Evolutionary conservation across 148 eudicot genomes (phyloP), one percentile per base, ranked within the genome.

Genomic region (Cornus florida): DNA sequence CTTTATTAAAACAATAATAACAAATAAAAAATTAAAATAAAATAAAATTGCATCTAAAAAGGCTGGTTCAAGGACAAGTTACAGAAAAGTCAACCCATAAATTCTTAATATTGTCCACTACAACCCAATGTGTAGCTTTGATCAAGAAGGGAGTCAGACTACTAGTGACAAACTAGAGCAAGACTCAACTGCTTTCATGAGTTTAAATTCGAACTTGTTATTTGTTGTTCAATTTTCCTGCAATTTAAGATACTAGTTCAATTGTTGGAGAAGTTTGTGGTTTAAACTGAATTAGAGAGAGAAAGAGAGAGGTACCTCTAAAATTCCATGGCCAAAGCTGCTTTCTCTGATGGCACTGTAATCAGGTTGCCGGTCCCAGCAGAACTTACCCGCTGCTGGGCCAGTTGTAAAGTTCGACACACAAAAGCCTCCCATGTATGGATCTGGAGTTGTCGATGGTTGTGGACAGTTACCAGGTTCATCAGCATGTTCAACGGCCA

Each of bases 251-350:
- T 35, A 43, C 48, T 0, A 6, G 6, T 43, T 43, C 48, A 43
- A 43, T 2, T 43, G 10, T 43, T 43, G 48, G 48, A 43, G 4
- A 43, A 43, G 6, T 3, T 43, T 43, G 48, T 43, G 48, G 38
- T 35, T 35, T 35, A 35, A 2, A 35, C 38, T 35, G 5, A 35
- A 35, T 35, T 35, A 70, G 56, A 64, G 75, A 31, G 65, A 57
- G 46, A 46, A n/a, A 28, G 65, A 53, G 77, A 74, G 66, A 14
- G 43, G 72, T 82, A 95, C 98, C 98, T 96, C 98, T 35, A 96
- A 90, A 43, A 96, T 92, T 41, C 99, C 99, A 81, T 96, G 99
- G 71, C 99, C 99, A 74, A 96, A 96, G 91, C 99, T 96, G 77
- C 89, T 87, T 84, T 96, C 99, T 77, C 99, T 91, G 78, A 86